Conservation (phyloP, 2,329 filamentous ascomycete species). For the Penicillium sp. region DNA sequence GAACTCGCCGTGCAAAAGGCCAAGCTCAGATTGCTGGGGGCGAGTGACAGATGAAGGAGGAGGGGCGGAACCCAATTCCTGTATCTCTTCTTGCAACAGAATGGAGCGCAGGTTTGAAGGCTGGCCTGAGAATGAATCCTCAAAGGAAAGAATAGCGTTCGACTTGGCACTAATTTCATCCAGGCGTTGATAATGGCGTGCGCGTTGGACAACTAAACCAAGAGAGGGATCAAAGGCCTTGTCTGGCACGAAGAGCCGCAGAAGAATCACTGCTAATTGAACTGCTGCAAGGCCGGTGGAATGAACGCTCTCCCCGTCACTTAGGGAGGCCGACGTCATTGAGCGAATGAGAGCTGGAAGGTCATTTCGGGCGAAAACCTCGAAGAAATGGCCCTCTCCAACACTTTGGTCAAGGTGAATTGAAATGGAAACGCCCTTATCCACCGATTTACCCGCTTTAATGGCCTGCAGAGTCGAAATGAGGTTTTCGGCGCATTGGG, state of each 20-base stretch:
- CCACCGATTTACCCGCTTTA: conserved; percentile 20
- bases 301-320: conserved; percentile 23
- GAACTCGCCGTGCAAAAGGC: conserved; percentile 78
- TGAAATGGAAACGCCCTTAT: conserved; percentile 10
- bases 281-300: conserved; percentile 66
- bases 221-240: conserved; percentile 78
- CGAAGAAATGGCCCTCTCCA: conserved; percentile 37
- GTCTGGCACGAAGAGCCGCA: conserved; percentile 82
- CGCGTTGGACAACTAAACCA: conserved; percentile 61
- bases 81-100: conserved; percentile 61
- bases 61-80: conserved; percentile 64
- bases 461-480: conserved; percentile 25
- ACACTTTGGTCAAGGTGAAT: conserved; percentile 22
- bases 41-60: conserved; percentile 68
- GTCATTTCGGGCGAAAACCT: conserved; percentile 28
- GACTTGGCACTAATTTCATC: conserved; percentile 57
- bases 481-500: conserved; percentile 26
- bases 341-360: conserved; percentile 29
- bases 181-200: conserved; percentile 58
- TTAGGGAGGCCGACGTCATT: conserved; percentile 16
- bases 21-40: conserved; percentile 65
- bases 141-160: conserved; percentile 62
- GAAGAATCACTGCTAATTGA: conserved; percentile 68
- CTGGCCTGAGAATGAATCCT: conserved; percentile 66
- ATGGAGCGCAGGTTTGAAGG: conserved; percentile 64